Evolutionary conservation across 257 asterid genomes (phyloP).

Genomic region (Handroanthus guayacan): DNA sequence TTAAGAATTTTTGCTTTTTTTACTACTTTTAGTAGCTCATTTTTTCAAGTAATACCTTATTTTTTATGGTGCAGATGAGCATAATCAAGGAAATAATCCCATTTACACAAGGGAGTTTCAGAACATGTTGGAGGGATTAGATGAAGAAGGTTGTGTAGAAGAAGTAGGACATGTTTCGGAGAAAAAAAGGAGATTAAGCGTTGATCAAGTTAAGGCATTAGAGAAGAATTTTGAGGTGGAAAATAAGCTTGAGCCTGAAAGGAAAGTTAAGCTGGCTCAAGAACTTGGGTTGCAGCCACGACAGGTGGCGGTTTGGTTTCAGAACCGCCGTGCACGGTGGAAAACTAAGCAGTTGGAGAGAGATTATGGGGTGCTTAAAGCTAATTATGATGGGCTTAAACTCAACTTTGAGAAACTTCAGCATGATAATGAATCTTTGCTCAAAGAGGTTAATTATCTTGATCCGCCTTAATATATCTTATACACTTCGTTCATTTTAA

Average conservation of each 20-base stretch:
- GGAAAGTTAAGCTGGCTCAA: constrained; percentile 83
- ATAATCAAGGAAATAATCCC: constrained; percentile 46
- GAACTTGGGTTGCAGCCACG: constrained; percentile 93
- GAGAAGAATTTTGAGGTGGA: constrained; percentile 96
- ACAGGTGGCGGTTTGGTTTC: constrained; percentile 99
- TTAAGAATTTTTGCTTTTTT: constrained; percentile 26
- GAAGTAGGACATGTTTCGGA: constrained; percentile 65
- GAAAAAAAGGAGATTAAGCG: constrained; percentile 79
- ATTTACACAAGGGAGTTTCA: constrained; percentile 69
- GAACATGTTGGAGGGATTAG: constrained; percentile 75
- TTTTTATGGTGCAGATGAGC: constrained; percentile 49
- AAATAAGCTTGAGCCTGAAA: constrained; percentile 92
- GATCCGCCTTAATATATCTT: neutral
- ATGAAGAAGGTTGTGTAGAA: constrained; percentile 76
- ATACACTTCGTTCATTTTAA: neutral
- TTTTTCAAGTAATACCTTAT: neutral
- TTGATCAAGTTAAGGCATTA: constrained; percentile 87
- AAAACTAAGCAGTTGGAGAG: constrained; percentile 93
- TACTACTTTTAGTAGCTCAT: neutral
- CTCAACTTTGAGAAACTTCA: constrained; percentile 62
- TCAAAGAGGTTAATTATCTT: constrained; percentile 53
- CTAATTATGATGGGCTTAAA: constrained; percentile 70
- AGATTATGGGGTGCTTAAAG: constrained; percentile 78
- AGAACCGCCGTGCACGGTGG: constrained; percentile 96
- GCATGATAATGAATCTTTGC: constrained; percentile 67